phyloP scores from a whole-genome alignment of 495 filamentous ascomycete genomes.

The Evernia prunastri region DNA sequence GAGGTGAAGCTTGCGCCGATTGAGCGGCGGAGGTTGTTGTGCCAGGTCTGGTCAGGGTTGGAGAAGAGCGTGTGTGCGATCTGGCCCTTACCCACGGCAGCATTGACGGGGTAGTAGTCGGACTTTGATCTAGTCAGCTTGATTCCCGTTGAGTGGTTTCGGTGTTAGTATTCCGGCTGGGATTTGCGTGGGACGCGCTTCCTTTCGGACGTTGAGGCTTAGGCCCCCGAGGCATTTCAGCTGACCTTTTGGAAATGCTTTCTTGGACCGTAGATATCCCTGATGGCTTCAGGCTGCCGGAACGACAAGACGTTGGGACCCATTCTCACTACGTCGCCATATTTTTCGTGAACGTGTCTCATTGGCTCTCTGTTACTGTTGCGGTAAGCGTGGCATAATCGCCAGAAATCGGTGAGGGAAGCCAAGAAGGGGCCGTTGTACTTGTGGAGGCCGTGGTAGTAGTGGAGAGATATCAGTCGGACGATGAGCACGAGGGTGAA shows the following conservation, averaged over 20 bases:
- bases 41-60: constrained; percentile 67
- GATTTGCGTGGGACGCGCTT: too few relatives aligned
- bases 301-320: constrained; percentile 64
- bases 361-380: constrained; percentile 5
- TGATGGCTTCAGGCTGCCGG: constrained; percentile 58
- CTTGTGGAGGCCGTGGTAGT: constrained; percentile 53
- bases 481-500: not conserved
- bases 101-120: constrained; percentile 67
- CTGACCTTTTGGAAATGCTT: constrained; percentile 72
- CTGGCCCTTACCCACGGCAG: constrained; percentile 57
- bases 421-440: constrained; percentile 64
- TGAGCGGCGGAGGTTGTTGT: constrained; percentile 60
- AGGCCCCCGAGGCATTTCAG: not conserved
- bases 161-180: too few relatives aligned
- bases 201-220: too few relatives aligned
- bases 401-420: constrained; percentile 61
- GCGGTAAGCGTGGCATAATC: constrained; percentile 38
- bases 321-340: constrained; percentile 65
- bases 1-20: constrained; percentile 70
- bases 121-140: constrained; percentile 38
- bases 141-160: too few relatives aligned
- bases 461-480: constrained; percentile 47
- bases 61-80: constrained; percentile 68
- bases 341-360: constrained; percentile 60
- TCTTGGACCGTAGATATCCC: constrained; percentile 72